These are phyloP conservation scores for Pseudozyma sp. DNA, from an alignment of 1,284 basidiomycete genomes.

Conservation along the genomic window DNA sequence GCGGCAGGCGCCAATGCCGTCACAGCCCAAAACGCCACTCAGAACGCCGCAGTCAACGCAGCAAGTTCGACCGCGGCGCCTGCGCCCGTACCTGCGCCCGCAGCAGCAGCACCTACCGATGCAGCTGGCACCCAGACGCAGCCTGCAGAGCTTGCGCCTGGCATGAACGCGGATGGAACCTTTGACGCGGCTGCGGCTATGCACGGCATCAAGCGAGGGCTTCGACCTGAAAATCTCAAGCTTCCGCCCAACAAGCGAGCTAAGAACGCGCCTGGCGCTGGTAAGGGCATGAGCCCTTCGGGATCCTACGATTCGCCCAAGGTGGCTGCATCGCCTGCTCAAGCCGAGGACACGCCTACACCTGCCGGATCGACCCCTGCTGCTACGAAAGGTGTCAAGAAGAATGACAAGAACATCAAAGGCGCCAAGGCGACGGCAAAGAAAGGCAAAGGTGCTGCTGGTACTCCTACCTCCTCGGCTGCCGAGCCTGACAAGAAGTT, in stretches of 20 bases:
- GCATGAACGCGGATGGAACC: slow-evolving; percentile 32
- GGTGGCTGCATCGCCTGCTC: slow-evolving; percentile 46
- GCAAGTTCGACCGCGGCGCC: slow-evolving; percentile 12
- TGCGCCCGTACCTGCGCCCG: slow-evolving; percentile 10
- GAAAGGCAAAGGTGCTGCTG: slow-evolving; percentile 48
- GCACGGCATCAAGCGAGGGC: slow-evolving; percentile 61
- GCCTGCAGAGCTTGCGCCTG: slow-evolving; percentile 13
- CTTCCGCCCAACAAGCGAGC: slow-evolving; percentile 62
- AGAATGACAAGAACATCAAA: slow-evolving; percentile 37
- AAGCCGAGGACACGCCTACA: slow-evolving; percentile 43
- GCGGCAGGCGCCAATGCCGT: slow-evolving; percentile 13
- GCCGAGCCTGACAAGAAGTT: slow-evolving; percentile 50
- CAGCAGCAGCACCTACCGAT: slow-evolving; percentile 21
- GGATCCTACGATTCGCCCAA: slow-evolving; percentile 52
- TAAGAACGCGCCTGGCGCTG: slow-evolving; percentile 34
- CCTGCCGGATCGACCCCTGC: slow-evolving; percentile 53
- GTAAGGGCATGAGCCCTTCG: slow-evolving; percentile 38
- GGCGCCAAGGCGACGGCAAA: slow-evolving; percentile 36
- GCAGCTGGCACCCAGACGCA: slow-evolving; percentile 15
- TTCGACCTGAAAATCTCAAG: slow-evolving; percentile 65
- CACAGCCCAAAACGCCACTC: slow-evolving; percentile 7
- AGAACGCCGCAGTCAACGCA: not conserved
- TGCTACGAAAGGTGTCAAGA: slow-evolving; percentile 51
- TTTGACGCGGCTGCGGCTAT: slow-evolving; percentile 48
- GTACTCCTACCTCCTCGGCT: slow-evolving; percentile 47